Conservation (phyloP, 768 basidiomycete genomes). For the Calvatia gigantea region DNA sequence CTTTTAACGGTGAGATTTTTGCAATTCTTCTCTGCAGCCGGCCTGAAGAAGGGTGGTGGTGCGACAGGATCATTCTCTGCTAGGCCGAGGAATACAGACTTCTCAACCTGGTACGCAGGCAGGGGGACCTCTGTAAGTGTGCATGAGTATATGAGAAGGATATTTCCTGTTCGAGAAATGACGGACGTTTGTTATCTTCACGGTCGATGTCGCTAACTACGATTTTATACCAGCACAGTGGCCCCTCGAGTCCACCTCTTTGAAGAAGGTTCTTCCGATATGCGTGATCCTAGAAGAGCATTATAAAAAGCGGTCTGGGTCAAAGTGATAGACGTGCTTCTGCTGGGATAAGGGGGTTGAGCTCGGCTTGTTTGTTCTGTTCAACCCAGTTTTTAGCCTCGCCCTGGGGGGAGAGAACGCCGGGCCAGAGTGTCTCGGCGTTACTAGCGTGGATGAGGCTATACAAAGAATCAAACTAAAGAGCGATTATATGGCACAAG, state of each 20-base stretch:
- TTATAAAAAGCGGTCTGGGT: neutral
- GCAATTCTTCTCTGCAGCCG: conserved; percentile 14
- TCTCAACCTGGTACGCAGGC: conserved; percentile 23
- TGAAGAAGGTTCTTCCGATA: conserved; percentile 16
- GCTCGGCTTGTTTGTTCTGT: conserved; percentile 3
- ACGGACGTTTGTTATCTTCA: conserved; percentile 32
- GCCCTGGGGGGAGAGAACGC: conserved; percentile 13
- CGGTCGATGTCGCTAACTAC: conserved; percentile 16
- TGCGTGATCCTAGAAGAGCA: conserved; percentile 27
- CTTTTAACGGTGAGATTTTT: conserved; percentile 26
- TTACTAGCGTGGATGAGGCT: conserved; percentile 24
- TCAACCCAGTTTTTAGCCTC: conserved; percentile 15
- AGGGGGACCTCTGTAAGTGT: conserved; percentile 21
- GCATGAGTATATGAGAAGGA: neutral
- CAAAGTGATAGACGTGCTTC: conserved; percentile 10
- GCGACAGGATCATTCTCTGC: conserved; percentile 28
- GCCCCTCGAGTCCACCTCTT: conserved; percentile 26
- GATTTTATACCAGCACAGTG: conserved; percentile 33
- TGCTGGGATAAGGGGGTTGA: neutral
- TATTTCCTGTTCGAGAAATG: neutral
- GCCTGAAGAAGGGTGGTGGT: conserved; percentile 15
- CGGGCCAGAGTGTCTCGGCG: conserved; percentile 2
- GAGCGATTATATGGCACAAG: neutral
- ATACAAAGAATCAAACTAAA: conserved; percentile 37
- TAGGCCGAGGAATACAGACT: conserved; percentile 33